Base-by-base conservation (phyloP, 2,329 filamentous ascomycete genomes). In the Apiospora pterosperma region DNA sequence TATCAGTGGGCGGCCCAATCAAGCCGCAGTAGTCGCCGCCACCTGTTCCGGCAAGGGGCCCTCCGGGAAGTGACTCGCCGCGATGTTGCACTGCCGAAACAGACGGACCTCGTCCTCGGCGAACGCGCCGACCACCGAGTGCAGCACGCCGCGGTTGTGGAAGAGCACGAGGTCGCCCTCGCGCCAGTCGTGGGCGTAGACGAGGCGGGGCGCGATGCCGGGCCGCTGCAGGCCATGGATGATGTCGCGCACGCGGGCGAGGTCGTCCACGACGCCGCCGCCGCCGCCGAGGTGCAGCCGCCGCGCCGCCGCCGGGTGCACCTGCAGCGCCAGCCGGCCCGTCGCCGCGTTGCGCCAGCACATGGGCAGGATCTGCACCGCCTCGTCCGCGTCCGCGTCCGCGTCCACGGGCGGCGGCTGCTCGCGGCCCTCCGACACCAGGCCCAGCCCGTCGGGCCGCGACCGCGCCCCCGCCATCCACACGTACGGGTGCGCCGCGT, bases 31-130 rank as follows among this genome's bases (percentile, higher is more conserved):
- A 6, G n/a, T n/a, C 23, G 3, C 59, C 23, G 36, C 59, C 36
- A 4, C 12, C 23, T 25, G 11, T 25, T 16, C 3, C 21, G 21
- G 10, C 58, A 21, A 44, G 31, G 85, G 85, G 0, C 86, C 87
- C 62, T 83, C 72, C 8, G 87, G 87, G 41, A 84, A 75, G 67
- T 83, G 77, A 65, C 84, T 90, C 3, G 85, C 88, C n/a, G 91
- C 90, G 75, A 93, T 81, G 74, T 94, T 93, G 77, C 91, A 94
- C 80, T 94, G 91, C 67, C 91, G 80, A 73, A 94, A 93, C 66
- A 94, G 75, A 55, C 91, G 79, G 36, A 93, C 87, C 79, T 93
- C 90, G n/a, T 90, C 85, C 60, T 89, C 85, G 8, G 84, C 83
- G 76, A 94, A 93, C 1, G 89, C 88, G 1, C 91, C 91, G 0